A percentile compares a stretch with the other conserved stretches of the same genome.
Conservation (phyloP, 2,329 filamentous ascomycete genomes). For the Aureobasidium subglaciale region DNA sequence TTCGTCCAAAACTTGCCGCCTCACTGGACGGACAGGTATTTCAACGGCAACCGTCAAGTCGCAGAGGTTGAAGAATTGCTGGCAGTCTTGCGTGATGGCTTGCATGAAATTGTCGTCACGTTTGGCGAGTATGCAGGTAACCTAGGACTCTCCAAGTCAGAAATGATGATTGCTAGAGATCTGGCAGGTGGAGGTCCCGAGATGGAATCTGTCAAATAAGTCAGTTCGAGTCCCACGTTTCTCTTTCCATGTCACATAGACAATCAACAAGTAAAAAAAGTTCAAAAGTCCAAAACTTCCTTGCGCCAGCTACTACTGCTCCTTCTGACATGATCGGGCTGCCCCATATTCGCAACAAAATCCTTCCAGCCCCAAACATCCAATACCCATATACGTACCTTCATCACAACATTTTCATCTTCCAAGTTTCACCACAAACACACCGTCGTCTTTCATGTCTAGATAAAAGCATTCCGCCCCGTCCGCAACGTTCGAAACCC, state of each 20-base stretch:
- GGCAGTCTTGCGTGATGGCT: constrained; percentile 54
- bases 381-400: no score
- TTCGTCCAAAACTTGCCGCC: constrained; percentile 54
- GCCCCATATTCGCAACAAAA: no score
- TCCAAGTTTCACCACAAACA: no score
- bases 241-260: not conserved
- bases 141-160: constrained; percentile 60
- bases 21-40: constrained; percentile 74
- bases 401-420: no score
- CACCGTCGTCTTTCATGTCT: no score
- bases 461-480: no score
- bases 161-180: constrained; percentile 68
- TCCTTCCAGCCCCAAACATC: no score
- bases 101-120: constrained; percentile 58
- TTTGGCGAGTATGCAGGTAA: constrained; percentile 71
- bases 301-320: no score
- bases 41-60: constrained; percentile 40
- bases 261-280: not conserved
- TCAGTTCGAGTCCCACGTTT: not conserved
- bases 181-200: constrained; percentile 29
- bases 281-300: not conserved
- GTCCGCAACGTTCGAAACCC: no score
- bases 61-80: constrained; percentile 66
- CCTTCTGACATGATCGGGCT: no score
- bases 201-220: constrained; percentile 16